Conservation (phyloP, 75 land plant species). For the Picea sitchensis region DNA sequence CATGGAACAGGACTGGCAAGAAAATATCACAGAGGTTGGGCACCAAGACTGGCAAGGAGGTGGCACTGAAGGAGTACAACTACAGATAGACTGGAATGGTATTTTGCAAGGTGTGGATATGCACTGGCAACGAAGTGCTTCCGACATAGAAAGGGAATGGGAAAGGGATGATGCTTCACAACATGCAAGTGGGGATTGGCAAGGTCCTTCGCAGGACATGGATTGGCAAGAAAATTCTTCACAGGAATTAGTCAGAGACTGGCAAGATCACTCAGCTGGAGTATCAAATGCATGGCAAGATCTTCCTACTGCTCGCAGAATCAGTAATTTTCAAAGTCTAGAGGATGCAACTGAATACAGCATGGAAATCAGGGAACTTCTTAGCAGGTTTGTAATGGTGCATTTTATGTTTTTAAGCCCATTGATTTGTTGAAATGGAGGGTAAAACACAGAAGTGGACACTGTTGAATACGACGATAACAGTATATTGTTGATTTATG, state of each 20-base stretch:
- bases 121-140: slow-evolving; percentile 4
- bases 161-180: slow-evolving; percentile 4
- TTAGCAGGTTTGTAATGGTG: slow-evolving; percentile 23
- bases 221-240: slow-evolving; percentile 14
- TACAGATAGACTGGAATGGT: slow-evolving; percentile 5
- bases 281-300: slow-evolving; percentile 15
- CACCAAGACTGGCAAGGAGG: slow-evolving; percentile 4
- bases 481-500: slow-evolving; percentile 9
- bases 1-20: background rate
- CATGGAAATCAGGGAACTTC: slow-evolving; percentile 50
- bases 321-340: slow-evolving; percentile 15
- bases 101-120: background rate
- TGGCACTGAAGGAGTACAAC: slow-evolving; percentile 6
- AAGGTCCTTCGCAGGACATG: slow-evolving; percentile 8
- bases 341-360: slow-evolving; percentile 36
- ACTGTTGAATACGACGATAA: background rate
- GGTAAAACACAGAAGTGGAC: background rate
- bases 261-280: slow-evolving; percentile 4
- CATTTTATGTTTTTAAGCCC: background rate
- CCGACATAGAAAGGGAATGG: slow-evolving; percentile 7
- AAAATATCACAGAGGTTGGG: background rate
- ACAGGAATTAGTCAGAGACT: slow-evolving; percentile 4
- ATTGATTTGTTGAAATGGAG: background rate
- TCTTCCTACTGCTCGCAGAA: slow-evolving; percentile 17
- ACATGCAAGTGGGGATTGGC: slow-evolving; percentile 9